These are phyloP conservation scores for Cryphonectria carpinicola DNA, from an alignment of 2,329 filamentous ascomycete genomes.

Conservation along the genomic window DNA sequence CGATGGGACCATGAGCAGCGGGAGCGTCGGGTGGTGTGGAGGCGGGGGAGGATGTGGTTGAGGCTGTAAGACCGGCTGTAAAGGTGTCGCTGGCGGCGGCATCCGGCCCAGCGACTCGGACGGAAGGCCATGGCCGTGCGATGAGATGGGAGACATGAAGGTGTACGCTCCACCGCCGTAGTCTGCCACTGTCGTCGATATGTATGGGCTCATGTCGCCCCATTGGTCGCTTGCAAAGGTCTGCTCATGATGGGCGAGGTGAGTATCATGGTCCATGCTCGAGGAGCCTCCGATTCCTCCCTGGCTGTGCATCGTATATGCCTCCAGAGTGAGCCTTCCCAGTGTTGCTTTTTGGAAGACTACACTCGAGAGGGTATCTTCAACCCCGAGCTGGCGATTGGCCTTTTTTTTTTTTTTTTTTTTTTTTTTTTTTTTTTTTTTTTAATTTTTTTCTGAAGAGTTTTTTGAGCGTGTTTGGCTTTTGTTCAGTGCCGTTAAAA, in stretches of 20 bases:
- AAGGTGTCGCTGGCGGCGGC: slow-evolving; percentile 57
- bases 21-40: slow-evolving; percentile 56
- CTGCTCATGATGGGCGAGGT: slow-evolving; percentile 47
- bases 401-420: slow-evolving; percentile 8
- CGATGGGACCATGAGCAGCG: slow-evolving; percentile 73
- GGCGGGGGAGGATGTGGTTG: slow-evolving; percentile 46
- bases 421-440: slow-evolving; percentile 3
- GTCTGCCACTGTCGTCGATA: slow-evolving; percentile 71
- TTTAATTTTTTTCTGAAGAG: too few relatives aligned
- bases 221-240: slow-evolving; percentile 53
- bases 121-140: slow-evolving; percentile 45
- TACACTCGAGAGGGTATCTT: background rate
- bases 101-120: slow-evolving; percentile 56
- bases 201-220: slow-evolving; percentile 64
- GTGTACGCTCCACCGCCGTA: slow-evolving; percentile 61
- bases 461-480: too few relatives aligned
- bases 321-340: slow-evolving; percentile 10
- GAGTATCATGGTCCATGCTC: slow-evolving; percentile 52
- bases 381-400: background rate
- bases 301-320: slow-evolving; percentile 48
- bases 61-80: slow-evolving; percentile 62
- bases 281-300: slow-evolving; percentile 45
- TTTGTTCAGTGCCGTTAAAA: too few relatives aligned
- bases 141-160: slow-evolving; percentile 58
- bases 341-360: background rate